Percentiles rank a stretch among this genome's conserved stretches.
phyloP scores from a whole-genome alignment of 495 filamentous ascomycete species.

The Recurvomyces mirabilis region DNA sequence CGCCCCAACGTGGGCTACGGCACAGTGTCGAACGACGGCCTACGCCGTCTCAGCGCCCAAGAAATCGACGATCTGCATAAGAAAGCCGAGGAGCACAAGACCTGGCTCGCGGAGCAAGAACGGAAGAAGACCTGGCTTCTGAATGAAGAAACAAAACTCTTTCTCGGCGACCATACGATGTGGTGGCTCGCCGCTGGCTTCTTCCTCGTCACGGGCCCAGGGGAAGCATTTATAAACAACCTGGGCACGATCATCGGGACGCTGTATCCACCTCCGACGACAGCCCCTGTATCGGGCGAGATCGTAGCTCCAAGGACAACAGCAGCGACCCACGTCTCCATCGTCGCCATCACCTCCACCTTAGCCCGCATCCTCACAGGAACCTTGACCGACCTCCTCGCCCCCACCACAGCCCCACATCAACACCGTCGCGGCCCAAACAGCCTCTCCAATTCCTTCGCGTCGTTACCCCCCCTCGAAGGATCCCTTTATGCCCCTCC shows the following conservation, averaged over 20 bases:
- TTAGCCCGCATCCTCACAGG: slow-evolving; percentile 74
- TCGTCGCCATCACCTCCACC: slow-evolving; percentile 84
- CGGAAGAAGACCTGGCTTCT: slow-evolving; percentile 74
- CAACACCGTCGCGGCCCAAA: slow-evolving; percentile 20
- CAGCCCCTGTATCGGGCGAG: slow-evolving; percentile 13
- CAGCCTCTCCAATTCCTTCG: slow-evolving; percentile 24
- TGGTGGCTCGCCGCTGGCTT: slow-evolving; percentile 87
- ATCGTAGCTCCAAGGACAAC: slow-evolving; percentile 35
- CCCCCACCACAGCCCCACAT: slow-evolving; percentile 44
- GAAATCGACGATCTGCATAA: slow-evolving; percentile 35
- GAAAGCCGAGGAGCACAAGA: slow-evolving; percentile 36
- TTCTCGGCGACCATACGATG: slow-evolving; percentile 82
- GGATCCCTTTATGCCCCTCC: slow-evolving; percentile 6
- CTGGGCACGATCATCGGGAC: slow-evolving; percentile 86
- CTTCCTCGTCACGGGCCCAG: slow-evolving; percentile 86
- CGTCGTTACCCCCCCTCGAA: slow-evolving; percentile 18
- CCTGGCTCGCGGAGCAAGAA: slow-evolving; percentile 51
- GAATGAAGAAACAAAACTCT: slow-evolving; percentile 74
- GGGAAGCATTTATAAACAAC: slow-evolving; percentile 96
- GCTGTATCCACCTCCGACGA: slow-evolving; percentile 51
- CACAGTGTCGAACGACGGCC: slow-evolving; percentile 35
- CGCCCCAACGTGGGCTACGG: slow-evolving; percentile 39
- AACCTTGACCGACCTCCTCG: slow-evolving; percentile 75
- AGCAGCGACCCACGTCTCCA: slow-evolving; percentile 83
- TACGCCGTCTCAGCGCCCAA: slow-evolving; percentile 38